Conservation (phyloP, 805 yeast genomes). For the Sugiyamaella mastotermitis region DNA sequence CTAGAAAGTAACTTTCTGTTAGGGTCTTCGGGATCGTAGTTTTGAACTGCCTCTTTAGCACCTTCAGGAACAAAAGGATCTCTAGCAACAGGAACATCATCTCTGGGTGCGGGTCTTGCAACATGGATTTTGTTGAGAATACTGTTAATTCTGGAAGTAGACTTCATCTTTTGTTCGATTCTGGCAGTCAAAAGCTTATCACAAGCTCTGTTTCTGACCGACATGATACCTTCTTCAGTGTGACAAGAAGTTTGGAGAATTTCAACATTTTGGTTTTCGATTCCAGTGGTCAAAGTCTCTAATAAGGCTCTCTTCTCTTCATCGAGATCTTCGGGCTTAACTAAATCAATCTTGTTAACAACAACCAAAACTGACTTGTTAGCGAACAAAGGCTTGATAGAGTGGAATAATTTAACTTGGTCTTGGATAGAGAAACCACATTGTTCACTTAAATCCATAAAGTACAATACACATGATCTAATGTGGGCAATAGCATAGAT, state of each 20-base stretch:
- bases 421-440: conserved; percentile 98
- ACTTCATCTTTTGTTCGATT: conserved; percentile 87
- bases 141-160: conserved; percentile 79
- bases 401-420: conserved; percentile 94
- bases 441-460: conserved; percentile 98
- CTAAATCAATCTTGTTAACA: conserved; percentile 89
- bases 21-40: conserved; percentile 76
- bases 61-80: conserved; percentile 76
- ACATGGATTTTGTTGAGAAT: conserved; percentile 95
- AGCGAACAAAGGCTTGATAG: conserved; percentile 94
- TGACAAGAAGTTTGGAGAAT: conserved; percentile 90
- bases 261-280: conserved; percentile 66
- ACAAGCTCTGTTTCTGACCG: conserved; percentile 93
- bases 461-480: conserved; percentile 92
- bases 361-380: conserved; percentile 95
- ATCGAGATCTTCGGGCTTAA: conserved; percentile 76
- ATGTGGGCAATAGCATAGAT: conserved; percentile 98
- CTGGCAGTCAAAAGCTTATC: conserved; percentile 92
- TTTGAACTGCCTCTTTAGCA: conserved; percentile 45
- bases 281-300: conserved; percentile 43
- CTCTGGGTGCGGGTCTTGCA: conserved; percentile 83
- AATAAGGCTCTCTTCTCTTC: conserved; percentile 67
- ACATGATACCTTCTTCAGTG: conserved; percentile 92
- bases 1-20: conserved; percentile 74
- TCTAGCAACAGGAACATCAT: conserved; percentile 60